Percentiles rank a stretch among this genome's conserved stretches.
Conservation (phyloP, 306 rosid species). For the Styphnolobium japonicum region DNA sequence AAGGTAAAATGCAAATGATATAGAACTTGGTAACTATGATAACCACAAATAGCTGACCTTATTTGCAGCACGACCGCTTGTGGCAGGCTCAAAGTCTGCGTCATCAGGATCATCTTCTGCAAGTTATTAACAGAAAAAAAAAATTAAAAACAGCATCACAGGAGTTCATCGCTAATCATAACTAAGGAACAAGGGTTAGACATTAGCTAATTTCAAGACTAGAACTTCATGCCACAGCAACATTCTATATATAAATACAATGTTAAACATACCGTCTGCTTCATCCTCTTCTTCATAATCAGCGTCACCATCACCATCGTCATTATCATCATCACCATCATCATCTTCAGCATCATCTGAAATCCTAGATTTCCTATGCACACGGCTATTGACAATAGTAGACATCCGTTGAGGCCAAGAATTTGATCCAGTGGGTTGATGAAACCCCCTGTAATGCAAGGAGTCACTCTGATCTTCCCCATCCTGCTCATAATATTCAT, state of each 20-base stretch:
- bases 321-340: conserved; percentile 39
- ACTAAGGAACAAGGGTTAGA: not conserved
- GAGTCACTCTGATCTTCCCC: conserved; percentile 87
- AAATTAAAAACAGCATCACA: conserved; percentile 2
- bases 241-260: conserved; percentile 15
- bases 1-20: conserved; percentile 1
- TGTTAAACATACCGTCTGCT: conserved; percentile 64
- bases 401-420: conserved; percentile 64
- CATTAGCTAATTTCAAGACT: not conserved
- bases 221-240: conserved; percentile 19
- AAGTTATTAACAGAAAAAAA: conserved; percentile 14
- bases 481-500: conserved; percentile 98
- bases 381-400: conserved; percentile 34
- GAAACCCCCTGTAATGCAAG: conserved; percentile 49
- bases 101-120: conserved; percentile 99
- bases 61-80: conserved; percentile 56
- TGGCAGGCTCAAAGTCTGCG: conserved; percentile 84
- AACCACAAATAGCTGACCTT: conserved; percentile 55
- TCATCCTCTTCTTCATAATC: conserved; percentile 95
- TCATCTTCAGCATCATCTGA: conserved; percentile 45
- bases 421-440: conserved; percentile 46
- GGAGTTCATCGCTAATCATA: conserved; percentile 8
- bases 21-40: conserved; percentile 22
- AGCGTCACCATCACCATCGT: conserved; percentile 68
- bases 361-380: conserved; percentile 57